These are phyloP conservation scores for Monosporascus sp. DNA, from an alignment of 2,329 filamentous ascomycete species.

Conservation along the genomic window DNA sequence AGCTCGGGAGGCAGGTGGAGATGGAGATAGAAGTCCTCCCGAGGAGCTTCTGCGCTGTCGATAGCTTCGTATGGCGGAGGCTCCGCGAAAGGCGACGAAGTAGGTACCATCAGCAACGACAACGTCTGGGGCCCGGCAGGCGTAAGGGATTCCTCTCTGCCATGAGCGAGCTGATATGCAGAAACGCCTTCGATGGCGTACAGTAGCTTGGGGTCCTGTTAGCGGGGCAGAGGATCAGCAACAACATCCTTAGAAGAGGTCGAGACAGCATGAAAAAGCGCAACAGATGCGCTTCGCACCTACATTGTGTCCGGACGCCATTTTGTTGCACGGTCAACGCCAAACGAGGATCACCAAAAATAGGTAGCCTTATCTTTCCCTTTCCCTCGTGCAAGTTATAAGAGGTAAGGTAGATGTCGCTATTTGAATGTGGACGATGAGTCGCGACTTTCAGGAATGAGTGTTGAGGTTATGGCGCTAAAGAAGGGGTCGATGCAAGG, in stretches of 20 bases:
- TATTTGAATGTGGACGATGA: neutral
- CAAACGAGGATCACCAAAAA: neutral
- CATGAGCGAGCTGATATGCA: conserved; percentile 86
- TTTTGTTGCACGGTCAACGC: conserved; percentile 14
- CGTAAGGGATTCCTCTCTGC: conserved; percentile 76
- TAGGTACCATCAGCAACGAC: conserved; percentile 93
- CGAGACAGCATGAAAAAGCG: neutral
- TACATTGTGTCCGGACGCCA: conserved; percentile 43
- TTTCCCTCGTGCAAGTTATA: neutral
- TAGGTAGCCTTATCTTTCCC: neutral
- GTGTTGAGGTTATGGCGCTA: neutral
- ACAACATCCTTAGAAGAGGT: neutral
- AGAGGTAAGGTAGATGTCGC: neutral
- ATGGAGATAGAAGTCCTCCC: conserved; percentile 92
- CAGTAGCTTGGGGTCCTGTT: conserved; percentile 58
- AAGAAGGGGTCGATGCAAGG: neutral
- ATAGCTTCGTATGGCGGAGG: conserved; percentile 45
- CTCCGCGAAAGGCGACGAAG: conserved; percentile 65
- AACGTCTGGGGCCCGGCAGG: conserved; percentile 84
- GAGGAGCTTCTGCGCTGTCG: conserved; percentile 48
- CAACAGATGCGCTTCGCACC: conserved; percentile 9
- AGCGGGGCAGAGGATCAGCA: conserved; percentile 5
- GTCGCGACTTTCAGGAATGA: neutral
- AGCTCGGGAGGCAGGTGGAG: conserved; percentile 91
- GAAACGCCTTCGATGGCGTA: conserved; percentile 78